Percentiles rank a stretch among this genome's conserved stretches.
These are phyloP conservation scores for Colletotrichum salicis DNA, from an alignment of 2,329 filamentous ascomycete genomes.

Conservation along the genomic window DNA sequence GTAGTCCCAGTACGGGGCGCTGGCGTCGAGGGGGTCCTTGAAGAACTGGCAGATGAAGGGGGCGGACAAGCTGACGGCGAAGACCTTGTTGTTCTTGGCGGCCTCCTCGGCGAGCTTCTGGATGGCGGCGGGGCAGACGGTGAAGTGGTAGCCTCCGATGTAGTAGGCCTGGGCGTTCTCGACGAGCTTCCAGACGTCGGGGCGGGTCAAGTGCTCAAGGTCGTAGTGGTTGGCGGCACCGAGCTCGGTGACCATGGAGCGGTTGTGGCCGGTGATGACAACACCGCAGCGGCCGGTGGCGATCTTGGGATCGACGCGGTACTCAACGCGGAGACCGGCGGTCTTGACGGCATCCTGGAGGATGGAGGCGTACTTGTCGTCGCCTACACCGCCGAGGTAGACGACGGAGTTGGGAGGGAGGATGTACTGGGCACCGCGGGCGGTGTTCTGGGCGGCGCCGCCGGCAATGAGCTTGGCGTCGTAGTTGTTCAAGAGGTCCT, in stretches of 20 bases:
- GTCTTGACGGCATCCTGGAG: conserved; percentile 86
- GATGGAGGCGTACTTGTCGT: conserved; percentile 94
- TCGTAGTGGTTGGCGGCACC: conserved; percentile 98
- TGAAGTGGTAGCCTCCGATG: conserved; percentile 96
- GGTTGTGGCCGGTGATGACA: conserved; percentile 96
- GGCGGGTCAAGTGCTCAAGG: conserved; percentile 89
- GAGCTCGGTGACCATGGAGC: conserved; percentile 93
- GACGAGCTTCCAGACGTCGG: conserved; percentile 91
- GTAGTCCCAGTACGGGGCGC: conserved; percentile 93
- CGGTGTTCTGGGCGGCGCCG: conserved; percentile 97
- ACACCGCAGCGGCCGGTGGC: conserved; percentile 95
- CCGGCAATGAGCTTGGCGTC: conserved; percentile 95
- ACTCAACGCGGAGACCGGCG: conserved; percentile 92
- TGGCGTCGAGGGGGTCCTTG: conserved; percentile 91
- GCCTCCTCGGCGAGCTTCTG: conserved; percentile 92
- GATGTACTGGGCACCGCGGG: conserved; percentile 95
- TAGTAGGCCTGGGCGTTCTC: conserved; percentile 91
- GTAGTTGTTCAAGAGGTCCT: conserved; percentile 92
- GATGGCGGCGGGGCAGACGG: conserved; percentile 91
- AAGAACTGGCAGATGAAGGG: conserved; percentile 98
- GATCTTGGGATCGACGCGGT: conserved; percentile 85
- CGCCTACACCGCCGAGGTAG: conserved; percentile 92
- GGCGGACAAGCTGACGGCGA: conserved; percentile 91
- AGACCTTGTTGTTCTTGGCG: conserved; percentile 87
- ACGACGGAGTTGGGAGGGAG: conserved; percentile 89